These are phyloP conservation scores for Phytophthora citricola DNA, from an alignment of 352 stramenopile genomes.

Conservation along the genomic window DNA sequence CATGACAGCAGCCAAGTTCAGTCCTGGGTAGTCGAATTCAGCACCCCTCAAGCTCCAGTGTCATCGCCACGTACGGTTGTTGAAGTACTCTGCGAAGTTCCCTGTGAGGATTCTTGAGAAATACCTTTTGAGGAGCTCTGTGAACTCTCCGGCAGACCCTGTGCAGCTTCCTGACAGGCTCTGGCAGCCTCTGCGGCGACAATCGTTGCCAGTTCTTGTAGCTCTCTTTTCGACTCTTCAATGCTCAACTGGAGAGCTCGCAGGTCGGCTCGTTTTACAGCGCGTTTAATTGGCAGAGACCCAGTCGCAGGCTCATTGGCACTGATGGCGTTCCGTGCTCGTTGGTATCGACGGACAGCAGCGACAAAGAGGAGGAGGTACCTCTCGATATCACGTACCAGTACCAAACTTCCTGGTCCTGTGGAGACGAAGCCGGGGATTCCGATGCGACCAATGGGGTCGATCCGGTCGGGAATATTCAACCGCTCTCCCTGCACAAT, in stretches of 20 bases:
- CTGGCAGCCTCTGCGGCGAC: conserved; percentile 15
- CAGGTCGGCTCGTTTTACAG: conserved; percentile 25
- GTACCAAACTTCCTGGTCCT: conserved; percentile 18
- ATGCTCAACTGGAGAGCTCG: conserved; percentile 38
- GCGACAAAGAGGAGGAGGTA: conserved; percentile 39
- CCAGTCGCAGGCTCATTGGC: conserved; percentile 3
- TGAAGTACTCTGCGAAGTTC: conserved; percentile 9
- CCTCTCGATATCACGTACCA: conserved; percentile 39
- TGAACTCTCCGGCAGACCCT: neutral
- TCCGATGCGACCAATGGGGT: conserved; percentile 28
- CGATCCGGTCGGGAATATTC: conserved; percentile 32
- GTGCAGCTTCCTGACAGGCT: conserved; percentile 3
- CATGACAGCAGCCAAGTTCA: conserved; percentile 8
- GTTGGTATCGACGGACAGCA: conserved; percentile 41
- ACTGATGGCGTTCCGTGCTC: conserved; percentile 11
- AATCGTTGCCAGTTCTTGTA: conserved; percentile 30
- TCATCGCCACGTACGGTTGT: conserved; percentile 31
- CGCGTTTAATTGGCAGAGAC: neutral
- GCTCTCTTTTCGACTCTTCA: conserved; percentile 41
- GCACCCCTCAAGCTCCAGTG: conserved; percentile 15
- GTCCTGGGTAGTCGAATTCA: neutral
- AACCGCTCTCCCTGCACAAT: conserved; percentile 30
- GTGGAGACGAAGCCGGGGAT: conserved; percentile 40
- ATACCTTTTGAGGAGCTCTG: neutral
- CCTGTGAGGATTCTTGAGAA: conserved; percentile 2